Base-by-base conservation (phyloP, 2,329 filamentous ascomycete species). In the Verticillium nubilum region DNA sequence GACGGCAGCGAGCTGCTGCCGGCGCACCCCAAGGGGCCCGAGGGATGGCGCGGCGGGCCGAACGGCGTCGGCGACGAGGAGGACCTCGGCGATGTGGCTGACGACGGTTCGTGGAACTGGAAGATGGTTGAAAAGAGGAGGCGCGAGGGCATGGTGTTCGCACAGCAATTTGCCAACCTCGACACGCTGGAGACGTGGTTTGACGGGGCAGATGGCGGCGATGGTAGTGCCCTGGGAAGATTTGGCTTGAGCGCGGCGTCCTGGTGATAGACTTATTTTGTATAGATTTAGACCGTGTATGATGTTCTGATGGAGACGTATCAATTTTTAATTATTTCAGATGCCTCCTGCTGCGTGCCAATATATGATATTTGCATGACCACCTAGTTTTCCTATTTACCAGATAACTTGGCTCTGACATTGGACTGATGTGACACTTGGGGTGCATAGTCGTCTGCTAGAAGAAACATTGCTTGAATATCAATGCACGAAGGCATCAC, bases 1-100 rank as follows among this genome's bases (percentile, higher is more conserved):
- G 79, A 84, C 52, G 83, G 87, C 35, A 88, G 88, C 56, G 86
- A 87, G 1, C 78, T 97, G 70, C 76, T 98, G 56, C 95, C 95
- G 0, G 76, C 82, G 60, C 81, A 87, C 54, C 91, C 92, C 0
- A 86, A 83, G 12, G 88, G 87, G 54, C 91, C 92, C 0, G 86
- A 83, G 10, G 88, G 87, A 25, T 88, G 86, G 86, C 75, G 76
- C 6, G 69, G 74, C 57, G 78, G 78, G 17, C 75, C 76, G 29
- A 70, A 74, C 50, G 78, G 77, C 53, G 69, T 77, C 29, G 76
- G 75, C 27, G 71, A 74, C 47, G 68, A 74, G 29, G 69, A 74
- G 10, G 75, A 79, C 15, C 59, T 76, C 12, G 71, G 71, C 5
- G 72, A 73, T 6, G 66, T 75, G 13, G 65, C 70, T 26, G 63